Evolutionary conservation across 495 filamentous ascomycete species (phyloP).

Genomic region (Copromyces sp.): DNA sequence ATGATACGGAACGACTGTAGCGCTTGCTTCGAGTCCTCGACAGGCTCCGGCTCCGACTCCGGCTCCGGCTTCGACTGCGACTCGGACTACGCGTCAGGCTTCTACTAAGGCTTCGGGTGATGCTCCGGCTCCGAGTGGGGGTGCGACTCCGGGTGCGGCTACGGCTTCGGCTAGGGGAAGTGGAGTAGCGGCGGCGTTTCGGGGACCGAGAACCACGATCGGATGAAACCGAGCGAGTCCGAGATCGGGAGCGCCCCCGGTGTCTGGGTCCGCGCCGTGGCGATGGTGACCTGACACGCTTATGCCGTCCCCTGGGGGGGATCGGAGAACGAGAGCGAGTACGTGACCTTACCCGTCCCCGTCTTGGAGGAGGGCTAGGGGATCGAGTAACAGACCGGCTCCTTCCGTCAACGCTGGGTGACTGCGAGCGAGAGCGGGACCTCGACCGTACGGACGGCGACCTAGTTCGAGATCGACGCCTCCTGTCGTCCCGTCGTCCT

Average conservation of each 20-base stretch:
- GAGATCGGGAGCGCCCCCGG: slow-evolving; percentile 10
- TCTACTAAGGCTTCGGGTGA: slow-evolving; percentile 8
- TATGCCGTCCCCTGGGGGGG: slow-evolving; percentile 23
- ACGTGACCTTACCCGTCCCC: slow-evolving; percentile 13
- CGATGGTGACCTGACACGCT: slow-evolving; percentile 37
- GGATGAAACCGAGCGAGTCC: slow-evolving; percentile 20
- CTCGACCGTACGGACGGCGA: slow-evolving; percentile 18
- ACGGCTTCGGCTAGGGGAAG: slow-evolving; percentile 31
- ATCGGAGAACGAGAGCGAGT: slow-evolving; percentile 35
- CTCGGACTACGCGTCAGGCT: slow-evolving; percentile 7
- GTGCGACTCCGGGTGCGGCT: slow-evolving; percentile 25
- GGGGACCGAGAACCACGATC: slow-evolving; percentile 17
- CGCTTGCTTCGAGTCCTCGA: slow-evolving; percentile 11
- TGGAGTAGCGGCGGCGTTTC: slow-evolving; percentile 25
- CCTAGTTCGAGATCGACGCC: slow-evolving; percentile 23
- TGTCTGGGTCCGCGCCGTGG: slow-evolving; percentile 13
- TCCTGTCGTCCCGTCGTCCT: slow-evolving; percentile 18
- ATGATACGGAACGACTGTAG: slow-evolving; percentile 38
- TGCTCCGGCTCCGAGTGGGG: slow-evolving; percentile 23
- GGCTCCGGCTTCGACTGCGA: slow-evolving; percentile 6
- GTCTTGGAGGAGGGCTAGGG: slow-evolving; percentile 25
- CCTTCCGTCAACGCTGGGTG: slow-evolving; percentile 18
- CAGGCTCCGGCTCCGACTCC: slow-evolving; percentile 7
- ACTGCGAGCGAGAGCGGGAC: slow-evolving; percentile 24
- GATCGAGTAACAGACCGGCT: slow-evolving; percentile 27